Percentiles rank a stretch among this genome's conserved stretches.
phyloP scores from a whole-genome alignment of 163 green algal genomes.

The Scenedesmus sp. region DNA sequence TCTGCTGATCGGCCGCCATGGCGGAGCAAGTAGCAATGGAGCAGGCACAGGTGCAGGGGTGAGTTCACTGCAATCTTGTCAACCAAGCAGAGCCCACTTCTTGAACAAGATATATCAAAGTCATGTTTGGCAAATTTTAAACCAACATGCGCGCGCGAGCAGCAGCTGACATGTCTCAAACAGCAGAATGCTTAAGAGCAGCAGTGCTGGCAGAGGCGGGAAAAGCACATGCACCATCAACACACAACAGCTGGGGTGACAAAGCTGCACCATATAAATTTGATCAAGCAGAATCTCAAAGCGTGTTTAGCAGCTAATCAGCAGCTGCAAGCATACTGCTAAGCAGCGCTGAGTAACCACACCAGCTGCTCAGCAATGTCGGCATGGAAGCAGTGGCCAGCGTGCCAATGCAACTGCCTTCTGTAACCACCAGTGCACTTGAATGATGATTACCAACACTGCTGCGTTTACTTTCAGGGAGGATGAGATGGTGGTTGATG shows the following conservation, averaged over 20 bases:
- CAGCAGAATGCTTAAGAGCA: background rate
- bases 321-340: background rate
- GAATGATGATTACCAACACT: background rate
- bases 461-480: background rate
- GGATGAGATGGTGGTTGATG: conserved; percentile 59
- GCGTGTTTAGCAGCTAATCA: background rate
- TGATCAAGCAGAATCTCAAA: background rate
- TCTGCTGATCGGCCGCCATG: background rate
- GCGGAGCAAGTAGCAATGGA: conserved; percentile 11
- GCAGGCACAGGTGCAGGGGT: background rate
- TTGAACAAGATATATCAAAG: too few relatives aligned
- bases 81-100: too few relatives aligned
- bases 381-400: background rate
- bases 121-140: too few relatives aligned
- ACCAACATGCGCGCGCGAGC: background rate
- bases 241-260: background rate
- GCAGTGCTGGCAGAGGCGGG: background rate
- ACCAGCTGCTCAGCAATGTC: background rate
- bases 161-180: background rate
- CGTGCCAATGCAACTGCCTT: background rate
- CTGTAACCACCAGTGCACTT: background rate
- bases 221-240: background rate
- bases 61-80: background rate
- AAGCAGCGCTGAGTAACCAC: background rate
- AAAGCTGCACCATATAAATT: background rate